These are phyloP conservation scores for Elsinoe perseae DNA, from an alignment of 2,329 filamentous ascomycete species.

Conservation along the genomic window DNA sequence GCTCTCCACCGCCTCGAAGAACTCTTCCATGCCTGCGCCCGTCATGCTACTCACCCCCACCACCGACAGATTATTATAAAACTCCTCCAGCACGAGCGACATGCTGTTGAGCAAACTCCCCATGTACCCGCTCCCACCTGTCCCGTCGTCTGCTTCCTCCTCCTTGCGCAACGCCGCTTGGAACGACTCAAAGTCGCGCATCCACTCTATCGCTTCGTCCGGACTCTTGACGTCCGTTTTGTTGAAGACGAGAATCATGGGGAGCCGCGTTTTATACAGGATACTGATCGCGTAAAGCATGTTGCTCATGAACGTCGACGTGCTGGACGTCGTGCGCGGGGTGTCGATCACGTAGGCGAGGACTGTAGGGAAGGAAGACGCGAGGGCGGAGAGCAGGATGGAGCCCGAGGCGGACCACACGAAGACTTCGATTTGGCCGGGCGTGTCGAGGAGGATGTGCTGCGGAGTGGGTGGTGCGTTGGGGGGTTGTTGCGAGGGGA, in stretches of 20 bases:
- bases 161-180: slow-evolving; percentile 76
- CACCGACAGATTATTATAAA: slow-evolving; percentile 87
- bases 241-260: slow-evolving; percentile 99
- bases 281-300: slow-evolving; percentile 99
- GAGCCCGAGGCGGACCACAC: slow-evolving; percentile 95
- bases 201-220: slow-evolving; percentile 90
- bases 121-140: slow-evolving; percentile 89
- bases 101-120: slow-evolving; percentile 91
- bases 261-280: slow-evolving; percentile 95
- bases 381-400: slow-evolving; percentile 86
- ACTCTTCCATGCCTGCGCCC: slow-evolving; percentile 83
- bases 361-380: slow-evolving; percentile 90
- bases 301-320: slow-evolving; percentile 98
- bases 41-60: slow-evolving; percentile 92
- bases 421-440: slow-evolving; percentile 97
- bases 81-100: slow-evolving; percentile 95
- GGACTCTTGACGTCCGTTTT: slow-evolving; percentile 96
- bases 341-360: slow-evolving; percentile 98
- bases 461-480: slow-evolving; percentile 49
- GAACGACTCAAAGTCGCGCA: slow-evolving; percentile 97
- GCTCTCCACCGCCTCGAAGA: slow-evolving; percentile 79
- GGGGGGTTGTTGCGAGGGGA: slow-evolving; percentile 22
- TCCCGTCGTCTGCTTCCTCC: slow-evolving; percentile 63
- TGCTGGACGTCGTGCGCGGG: slow-evolving; percentile 77
- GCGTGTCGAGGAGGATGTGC: slow-evolving; percentile 88